A percentile compares a stretch with the other conserved stretches of the same genome.
Conservation (phyloP, 345 rosid species). For the Dimocarpus longan region DNA sequence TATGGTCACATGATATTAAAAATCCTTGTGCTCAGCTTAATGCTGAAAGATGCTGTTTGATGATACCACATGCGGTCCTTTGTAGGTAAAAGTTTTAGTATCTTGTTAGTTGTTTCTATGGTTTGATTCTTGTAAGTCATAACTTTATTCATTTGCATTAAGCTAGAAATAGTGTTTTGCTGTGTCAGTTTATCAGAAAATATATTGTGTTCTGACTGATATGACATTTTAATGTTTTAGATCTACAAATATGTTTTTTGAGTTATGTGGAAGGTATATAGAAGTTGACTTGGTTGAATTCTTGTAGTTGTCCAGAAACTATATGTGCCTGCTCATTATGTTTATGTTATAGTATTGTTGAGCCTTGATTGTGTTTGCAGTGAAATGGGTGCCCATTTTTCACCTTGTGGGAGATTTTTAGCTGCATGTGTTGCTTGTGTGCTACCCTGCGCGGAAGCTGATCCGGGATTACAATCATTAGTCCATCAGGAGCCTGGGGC, state of each 20-base stretch:
- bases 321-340: conserved; percentile 13
- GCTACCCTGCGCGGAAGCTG: conserved; percentile 80
- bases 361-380: conserved; percentile 47
- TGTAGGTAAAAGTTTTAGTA: conserved; percentile 62
- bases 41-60: conserved; percentile 67
- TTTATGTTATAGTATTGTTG: conserved; percentile 8
- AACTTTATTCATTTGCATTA: not conserved
- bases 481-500: conserved; percentile 70
- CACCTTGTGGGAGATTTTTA: conserved; percentile 97
- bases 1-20: conserved; percentile 84
- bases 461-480: conserved; percentile 67
- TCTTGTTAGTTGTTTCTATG: not conserved
- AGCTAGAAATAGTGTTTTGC: not conserved
- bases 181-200: not conserved
- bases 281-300: not conserved
- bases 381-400: conserved; percentile 99
- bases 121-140: not conserved
- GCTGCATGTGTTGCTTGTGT: conserved; percentile 97
- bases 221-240: not conserved
- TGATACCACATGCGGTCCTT: conserved; percentile 91
- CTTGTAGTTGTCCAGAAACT: not conserved
- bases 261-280: not conserved
- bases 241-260: not conserved
- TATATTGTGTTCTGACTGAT: not conserved
- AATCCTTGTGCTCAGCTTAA: conserved; percentile 65